Evolutionary conservation across 257 asterid genomes (phyloP).

Genomic region (Solanum appendiculatum): DNA sequence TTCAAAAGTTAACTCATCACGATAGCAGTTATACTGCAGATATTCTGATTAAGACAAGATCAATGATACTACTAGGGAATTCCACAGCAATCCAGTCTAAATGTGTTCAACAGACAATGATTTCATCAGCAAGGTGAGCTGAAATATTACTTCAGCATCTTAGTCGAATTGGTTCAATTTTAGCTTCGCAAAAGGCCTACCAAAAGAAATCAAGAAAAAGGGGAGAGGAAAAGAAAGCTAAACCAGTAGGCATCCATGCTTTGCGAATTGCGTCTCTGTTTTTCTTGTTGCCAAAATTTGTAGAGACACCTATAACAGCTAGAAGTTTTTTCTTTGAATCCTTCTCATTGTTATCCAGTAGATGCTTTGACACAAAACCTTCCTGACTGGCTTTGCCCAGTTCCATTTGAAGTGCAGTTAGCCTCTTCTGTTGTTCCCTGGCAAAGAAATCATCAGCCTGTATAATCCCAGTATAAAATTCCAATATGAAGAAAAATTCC

Average conservation of each 20-base stretch:
- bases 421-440: conserved; percentile 71
- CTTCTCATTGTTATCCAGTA: conserved; percentile 27
- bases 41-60: background rate
- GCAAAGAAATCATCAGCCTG: conserved; percentile 17
- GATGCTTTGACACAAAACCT: conserved; percentile 53
- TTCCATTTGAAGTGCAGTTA: conserved; percentile 56
- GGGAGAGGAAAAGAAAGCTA: background rate
- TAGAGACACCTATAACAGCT: conserved; percentile 66
- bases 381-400: conserved; percentile 68
- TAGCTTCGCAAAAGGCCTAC: background rate
- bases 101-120: background rate
- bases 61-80: background rate
- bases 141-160: background rate
- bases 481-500: background rate
- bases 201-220: background rate
- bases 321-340: conserved; percentile 49
- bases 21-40: background rate
- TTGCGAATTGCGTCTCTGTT: conserved; percentile 86
- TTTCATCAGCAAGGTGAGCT: background rate
- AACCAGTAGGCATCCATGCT: conserved; percentile 91
- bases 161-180: background rate
- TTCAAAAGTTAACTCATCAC: background rate
- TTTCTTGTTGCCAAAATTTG: conserved; percentile 65
- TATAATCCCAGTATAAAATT: background rate
- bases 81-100: background rate